Evolutionary conservation across 169 alveolate genomes (phyloP).

Genomic region (Plasmodium adleri): DNA sequence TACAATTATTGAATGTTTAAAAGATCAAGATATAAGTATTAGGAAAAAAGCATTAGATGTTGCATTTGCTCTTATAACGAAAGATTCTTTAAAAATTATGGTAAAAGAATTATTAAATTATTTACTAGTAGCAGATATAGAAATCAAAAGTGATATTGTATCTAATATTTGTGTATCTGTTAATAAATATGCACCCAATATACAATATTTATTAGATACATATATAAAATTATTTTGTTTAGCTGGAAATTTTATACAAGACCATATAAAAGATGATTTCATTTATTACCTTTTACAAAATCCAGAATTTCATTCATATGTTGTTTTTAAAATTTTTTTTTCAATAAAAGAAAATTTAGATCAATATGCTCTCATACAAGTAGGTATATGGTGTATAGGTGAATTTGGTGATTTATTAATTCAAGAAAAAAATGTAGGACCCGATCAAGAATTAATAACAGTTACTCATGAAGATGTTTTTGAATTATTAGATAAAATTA

Average conservation of each 20-base stretch:
- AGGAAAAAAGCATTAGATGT: slow-evolving; percentile 97
- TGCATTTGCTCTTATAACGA: slow-evolving; percentile 93
- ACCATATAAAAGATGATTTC: slow-evolving; percentile 85
- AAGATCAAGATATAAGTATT: slow-evolving; percentile 97
- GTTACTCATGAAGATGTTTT: slow-evolving; percentile 73
- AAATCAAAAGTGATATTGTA: slow-evolving; percentile 92
- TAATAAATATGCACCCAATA: slow-evolving; percentile 87
- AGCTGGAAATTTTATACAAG: slow-evolving; percentile 91
- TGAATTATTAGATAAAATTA: slow-evolving; percentile 63
- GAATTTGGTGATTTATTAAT: slow-evolving; percentile 86
- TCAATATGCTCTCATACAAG: slow-evolving; percentile 91
- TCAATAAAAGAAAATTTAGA: slow-evolving; percentile 88
- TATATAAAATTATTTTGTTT: slow-evolving; percentile 92
- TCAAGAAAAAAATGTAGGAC: slow-evolving; percentile 71
- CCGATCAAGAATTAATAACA: slow-evolving; percentile 67
- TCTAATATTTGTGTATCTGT: slow-evolving; percentile 90
- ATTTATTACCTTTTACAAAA: slow-evolving; percentile 85
- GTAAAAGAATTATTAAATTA: slow-evolving; percentile 93
- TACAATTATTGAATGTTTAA: slow-evolving; percentile 89
- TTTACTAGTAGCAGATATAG: slow-evolving; percentile 92
- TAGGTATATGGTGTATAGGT: slow-evolving; percentile 93
- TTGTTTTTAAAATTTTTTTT: slow-evolving; percentile 87
- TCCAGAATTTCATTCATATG: slow-evolving; percentile 86
- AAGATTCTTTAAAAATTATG: slow-evolving; percentile 92
- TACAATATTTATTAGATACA: slow-evolving; percentile 92